Percentiles rank a stretch among this genome's conserved stretches.
phyloP scores from a whole-genome alignment of 169 alveolate species.

The Plasmodium gallinaceum region DNA sequence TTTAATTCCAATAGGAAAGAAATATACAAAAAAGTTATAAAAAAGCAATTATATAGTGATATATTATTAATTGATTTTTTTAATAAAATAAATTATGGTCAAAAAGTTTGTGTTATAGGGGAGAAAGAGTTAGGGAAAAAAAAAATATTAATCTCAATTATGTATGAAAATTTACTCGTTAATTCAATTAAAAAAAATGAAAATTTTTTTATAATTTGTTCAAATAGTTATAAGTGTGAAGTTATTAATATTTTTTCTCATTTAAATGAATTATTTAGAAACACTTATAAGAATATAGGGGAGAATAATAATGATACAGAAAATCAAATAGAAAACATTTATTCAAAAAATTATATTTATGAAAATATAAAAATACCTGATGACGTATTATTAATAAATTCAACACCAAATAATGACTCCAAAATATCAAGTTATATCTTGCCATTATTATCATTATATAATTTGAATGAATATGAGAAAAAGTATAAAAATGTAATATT shows the following conservation, averaged over 20 bases:
- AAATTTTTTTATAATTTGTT: constrained; percentile 60
- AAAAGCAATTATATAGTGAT: constrained; percentile 36
- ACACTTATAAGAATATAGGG: background rate
- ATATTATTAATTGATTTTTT: constrained; percentile 29
- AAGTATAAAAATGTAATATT: constrained; percentile 53
- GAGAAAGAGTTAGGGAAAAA: constrained; percentile 22
- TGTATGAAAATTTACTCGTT: constrained; percentile 44
- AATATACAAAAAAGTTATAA: constrained; percentile 5
- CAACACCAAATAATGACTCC: constrained; percentile 23
- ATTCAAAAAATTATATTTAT: constrained; percentile 44
- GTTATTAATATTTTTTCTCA: background rate
- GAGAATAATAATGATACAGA: background rate
- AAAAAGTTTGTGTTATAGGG: constrained; percentile 38
- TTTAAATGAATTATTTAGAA: constrained; percentile 36
- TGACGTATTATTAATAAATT: constrained; percentile 41
- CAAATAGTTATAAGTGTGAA: constrained; percentile 45
- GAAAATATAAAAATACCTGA: constrained; percentile 45
- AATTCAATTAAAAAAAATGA: constrained; percentile 47
- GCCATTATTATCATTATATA: constrained; percentile 39
- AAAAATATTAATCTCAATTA: constrained; percentile 10
- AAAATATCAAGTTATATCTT: constrained; percentile 23
- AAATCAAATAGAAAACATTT: constrained; percentile 10
- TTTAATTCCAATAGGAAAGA: constrained; percentile 22
- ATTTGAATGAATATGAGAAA: constrained; percentile 42
- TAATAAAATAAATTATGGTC: constrained; percentile 48